Conservation (phyloP, 257 asterid species). For the Salvia miltiorrhiza region DNA sequence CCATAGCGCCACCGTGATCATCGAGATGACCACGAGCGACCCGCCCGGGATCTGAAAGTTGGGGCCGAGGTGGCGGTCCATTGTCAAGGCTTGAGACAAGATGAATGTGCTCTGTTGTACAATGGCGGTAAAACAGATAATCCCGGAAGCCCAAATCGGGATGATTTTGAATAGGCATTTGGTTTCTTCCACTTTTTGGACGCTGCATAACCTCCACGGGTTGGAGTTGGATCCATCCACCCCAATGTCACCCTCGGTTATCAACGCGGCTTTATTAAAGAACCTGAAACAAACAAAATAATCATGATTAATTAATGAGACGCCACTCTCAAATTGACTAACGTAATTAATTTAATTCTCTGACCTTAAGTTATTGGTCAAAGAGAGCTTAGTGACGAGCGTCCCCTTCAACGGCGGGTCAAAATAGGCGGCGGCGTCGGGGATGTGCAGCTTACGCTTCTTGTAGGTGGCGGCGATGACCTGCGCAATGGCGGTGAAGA, state of each 20-base stretch:
- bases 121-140: conserved; percentile 65
- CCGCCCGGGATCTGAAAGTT: conserved; percentile 68
- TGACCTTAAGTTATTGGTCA: conserved; percentile 56
- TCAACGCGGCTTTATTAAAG: conserved; percentile 67
- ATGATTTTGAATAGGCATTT: conserved; percentile 58
- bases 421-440: conserved; percentile 31
- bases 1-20: conserved; percentile 66
- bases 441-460: conserved; percentile 50
- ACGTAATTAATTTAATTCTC: neutral
- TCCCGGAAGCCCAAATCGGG: conserved; percentile 81
- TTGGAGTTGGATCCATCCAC: conserved; percentile 37
- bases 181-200: conserved; percentile 74
- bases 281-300: conserved; percentile 27
- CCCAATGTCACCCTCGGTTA: conserved; percentile 49
- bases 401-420: conserved; percentile 45
- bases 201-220: conserved; percentile 62
- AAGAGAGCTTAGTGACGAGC: conserved; percentile 34
- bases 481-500: conserved; percentile 52
- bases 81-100: conserved; percentile 55
- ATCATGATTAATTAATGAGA: neutral
- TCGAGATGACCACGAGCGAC: conserved; percentile 52
- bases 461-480: conserved; percentile 48
- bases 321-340: too few species aligned
- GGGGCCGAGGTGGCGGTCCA: conserved; percentile 76
- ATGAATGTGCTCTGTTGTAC: conserved; percentile 80